Conservation (phyloP, 1,284 basidiomycete genomes). For the Lentinus polychrous region DNA sequence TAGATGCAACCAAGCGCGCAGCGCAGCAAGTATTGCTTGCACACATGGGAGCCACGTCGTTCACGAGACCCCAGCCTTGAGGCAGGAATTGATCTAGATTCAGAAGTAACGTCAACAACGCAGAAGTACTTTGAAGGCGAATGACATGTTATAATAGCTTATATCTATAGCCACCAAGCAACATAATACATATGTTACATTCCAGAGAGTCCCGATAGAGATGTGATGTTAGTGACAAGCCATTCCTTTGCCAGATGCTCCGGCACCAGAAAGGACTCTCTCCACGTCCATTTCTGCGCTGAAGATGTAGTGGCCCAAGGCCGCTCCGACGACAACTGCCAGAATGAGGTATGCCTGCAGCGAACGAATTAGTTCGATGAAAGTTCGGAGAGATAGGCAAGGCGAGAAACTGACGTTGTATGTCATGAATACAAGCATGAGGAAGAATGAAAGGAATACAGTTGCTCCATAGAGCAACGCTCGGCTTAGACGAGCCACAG, state of each 20-base stretch:
- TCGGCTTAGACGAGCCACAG: slow-evolving; percentile 43
- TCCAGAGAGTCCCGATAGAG: neutral
- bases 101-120: no score
- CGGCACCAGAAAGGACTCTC: slow-evolving; percentile 37
- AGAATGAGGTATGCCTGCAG: slow-evolving; percentile 70
- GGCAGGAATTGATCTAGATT: no score
- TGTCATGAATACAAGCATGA: slow-evolving; percentile 86
- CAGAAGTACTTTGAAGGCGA: no score
- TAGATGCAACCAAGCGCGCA: no score
- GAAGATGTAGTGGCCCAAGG: slow-evolving; percentile 68
- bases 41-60: no score
- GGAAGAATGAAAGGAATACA: slow-evolving; percentile 75
- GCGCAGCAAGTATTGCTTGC: no score
- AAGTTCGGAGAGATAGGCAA: neutral
- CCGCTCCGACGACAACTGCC: slow-evolving; percentile 66
- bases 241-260: slow-evolving; percentile 47
- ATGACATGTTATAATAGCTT: no score
- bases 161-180: no score
- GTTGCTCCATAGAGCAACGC: slow-evolving; percentile 59
- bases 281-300: slow-evolving; percentile 52
- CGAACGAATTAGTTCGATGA: neutral
- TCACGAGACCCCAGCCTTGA: no score
- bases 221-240: slow-evolving; percentile 38
- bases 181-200: neutral
- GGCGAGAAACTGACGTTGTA: slow-evolving; percentile 71